phyloP scores from a whole-genome alignment of 1,139 yeast species.

The Protomyces lactucae-debilis region DNA sequence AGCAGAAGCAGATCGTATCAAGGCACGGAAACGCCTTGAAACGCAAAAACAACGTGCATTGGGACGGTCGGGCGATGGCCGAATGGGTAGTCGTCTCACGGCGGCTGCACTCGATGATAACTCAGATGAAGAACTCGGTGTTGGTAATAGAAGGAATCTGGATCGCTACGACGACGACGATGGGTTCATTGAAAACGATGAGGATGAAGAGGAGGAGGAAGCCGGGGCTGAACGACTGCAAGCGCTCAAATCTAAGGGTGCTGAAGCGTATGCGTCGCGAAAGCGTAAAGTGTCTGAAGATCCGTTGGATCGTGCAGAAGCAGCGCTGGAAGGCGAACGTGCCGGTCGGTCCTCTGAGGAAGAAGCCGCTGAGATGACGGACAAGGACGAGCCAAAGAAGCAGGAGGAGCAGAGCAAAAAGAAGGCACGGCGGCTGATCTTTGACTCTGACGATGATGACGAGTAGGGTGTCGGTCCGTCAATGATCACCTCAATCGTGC shows the following conservation, averaged over 20 bases:
- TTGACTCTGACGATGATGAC: not conserved
- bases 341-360: constrained; percentile 32
- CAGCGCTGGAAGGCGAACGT: constrained; percentile 30
- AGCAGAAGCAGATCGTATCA: constrained; percentile 50
- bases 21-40: constrained; percentile 45
- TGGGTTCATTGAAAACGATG: constrained; percentile 43
- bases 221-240: constrained; percentile 53
- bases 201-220: constrained; percentile 39
- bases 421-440: not conserved
- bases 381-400: constrained; percentile 33
- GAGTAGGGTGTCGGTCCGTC: not conserved
- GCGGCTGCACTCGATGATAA: constrained; percentile 39
- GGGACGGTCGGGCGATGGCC: constrained; percentile 55
- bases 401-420: not conserved
- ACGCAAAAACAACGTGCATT: constrained; percentile 65
- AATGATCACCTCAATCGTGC: not conserved
- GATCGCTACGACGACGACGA: constrained; percentile 41
- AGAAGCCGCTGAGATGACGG: constrained; percentile 35
- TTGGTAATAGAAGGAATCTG: constrained; percentile 47
- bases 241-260: constrained; percentile 56
- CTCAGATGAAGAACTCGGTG: constrained; percentile 46
- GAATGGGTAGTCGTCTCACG: constrained; percentile 35
- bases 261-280: constrained; percentile 45
- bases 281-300: constrained; percentile 12
- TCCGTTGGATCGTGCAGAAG: constrained; percentile 37